Percentiles rank a stretch among this genome's conserved stretches.
phyloP scores from a whole-genome alignment of 148 eudicot genomes.

The Fagopyrum esculentum region DNA sequence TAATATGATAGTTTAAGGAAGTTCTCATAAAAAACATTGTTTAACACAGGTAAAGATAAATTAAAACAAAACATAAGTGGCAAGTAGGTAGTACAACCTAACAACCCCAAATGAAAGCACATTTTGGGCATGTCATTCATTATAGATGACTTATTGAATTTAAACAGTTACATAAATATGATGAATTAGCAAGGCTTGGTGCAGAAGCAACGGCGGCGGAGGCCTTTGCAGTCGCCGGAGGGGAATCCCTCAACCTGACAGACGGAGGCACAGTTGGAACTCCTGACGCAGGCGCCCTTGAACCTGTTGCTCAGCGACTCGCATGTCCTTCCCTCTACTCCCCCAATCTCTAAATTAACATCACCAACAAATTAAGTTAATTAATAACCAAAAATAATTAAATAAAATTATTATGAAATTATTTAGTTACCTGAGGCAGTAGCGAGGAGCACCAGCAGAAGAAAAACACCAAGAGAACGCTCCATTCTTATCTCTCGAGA shows the following conservation, averaged over 20 bases:
- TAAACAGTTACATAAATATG: no score
- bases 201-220: slow-evolving; percentile 46
- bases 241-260: slow-evolving; percentile 37
- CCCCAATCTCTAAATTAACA: neutral
- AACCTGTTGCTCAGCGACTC: slow-evolving; percentile 33
- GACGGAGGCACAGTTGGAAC: slow-evolving; percentile 27
- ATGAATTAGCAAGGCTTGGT: slow-evolving; percentile 14
- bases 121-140: no score
- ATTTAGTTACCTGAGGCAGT: slow-evolving; percentile 19
- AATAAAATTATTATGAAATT: neutral
- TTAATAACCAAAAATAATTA: neutral
- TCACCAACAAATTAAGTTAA: neutral
- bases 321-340: slow-evolving; percentile 31
- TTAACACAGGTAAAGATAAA: no score
- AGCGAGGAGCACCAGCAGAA: slow-evolving; percentile 22
- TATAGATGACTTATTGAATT: no score
- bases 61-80: no score
- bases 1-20: no score
- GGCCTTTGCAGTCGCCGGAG: slow-evolving; percentile 35
- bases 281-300: slow-evolving; percentile 26
- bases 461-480: slow-evolving; percentile 15
- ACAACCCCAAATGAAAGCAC: no score
- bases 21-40: no score
- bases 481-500: slow-evolving; percentile 5
- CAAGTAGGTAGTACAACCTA: no score